Percentiles rank a stretch among this genome's conserved stretches.
Evolutionary conservation across 2,329 filamentous ascomycete species (phyloP).

Genomic region (Byssoonygena ceratinophila): DNA sequence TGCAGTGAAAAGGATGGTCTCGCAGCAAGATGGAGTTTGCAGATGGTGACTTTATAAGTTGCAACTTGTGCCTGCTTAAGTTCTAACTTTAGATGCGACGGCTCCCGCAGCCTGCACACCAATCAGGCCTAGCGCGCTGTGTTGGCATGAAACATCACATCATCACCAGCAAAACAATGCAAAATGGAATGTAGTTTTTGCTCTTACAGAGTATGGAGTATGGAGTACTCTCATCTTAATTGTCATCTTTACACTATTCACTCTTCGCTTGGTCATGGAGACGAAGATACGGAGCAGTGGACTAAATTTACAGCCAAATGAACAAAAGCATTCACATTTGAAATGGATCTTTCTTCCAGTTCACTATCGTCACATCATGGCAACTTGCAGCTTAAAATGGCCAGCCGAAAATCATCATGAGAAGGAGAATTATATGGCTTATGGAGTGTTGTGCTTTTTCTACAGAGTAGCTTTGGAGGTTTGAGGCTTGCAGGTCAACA

Average conservation of each 20-base stretch:
- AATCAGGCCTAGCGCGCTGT: conserved; percentile 7
- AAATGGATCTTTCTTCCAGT: background rate
- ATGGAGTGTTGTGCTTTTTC: background rate
- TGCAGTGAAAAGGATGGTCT: background rate
- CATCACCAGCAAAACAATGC: background rate
- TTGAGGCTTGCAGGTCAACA: background rate
- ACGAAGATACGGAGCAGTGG: too few species aligned
- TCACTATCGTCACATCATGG: background rate
- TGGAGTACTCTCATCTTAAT: too few species aligned
- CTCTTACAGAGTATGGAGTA: too few species aligned
- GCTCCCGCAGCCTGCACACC: background rate
- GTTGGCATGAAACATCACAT: background rate
- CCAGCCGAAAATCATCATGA: background rate
- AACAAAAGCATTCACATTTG: background rate
- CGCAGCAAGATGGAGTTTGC: background rate
- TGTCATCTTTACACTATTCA: too few species aligned
- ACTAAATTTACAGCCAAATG: too few species aligned
- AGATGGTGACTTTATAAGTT: background rate
- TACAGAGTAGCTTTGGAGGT: background rate
- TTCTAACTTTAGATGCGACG: conserved; percentile 1
- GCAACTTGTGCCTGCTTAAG: conserved; percentile 5
- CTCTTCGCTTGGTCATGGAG: too few species aligned
- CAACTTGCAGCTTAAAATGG: background rate
- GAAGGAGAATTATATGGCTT: background rate
- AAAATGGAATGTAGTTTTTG: too few species aligned